Percentiles rank a stretch among this genome's conserved stretches.
Conservation (phyloP, 1,284 basidiomycete genomes). For the Irpex sp. region DNA sequence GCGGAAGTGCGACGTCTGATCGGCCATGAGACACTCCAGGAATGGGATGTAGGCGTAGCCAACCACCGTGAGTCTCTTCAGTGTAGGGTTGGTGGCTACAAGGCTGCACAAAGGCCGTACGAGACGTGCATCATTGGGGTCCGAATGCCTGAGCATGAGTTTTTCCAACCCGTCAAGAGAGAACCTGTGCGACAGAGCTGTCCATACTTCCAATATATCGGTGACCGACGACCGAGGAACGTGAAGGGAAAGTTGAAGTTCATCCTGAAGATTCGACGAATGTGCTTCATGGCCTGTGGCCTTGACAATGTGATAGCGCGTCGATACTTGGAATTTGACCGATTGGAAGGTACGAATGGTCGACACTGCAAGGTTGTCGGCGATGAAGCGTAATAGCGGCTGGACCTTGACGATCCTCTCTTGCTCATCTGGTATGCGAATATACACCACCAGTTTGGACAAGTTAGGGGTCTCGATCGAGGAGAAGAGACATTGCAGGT, state of each 20-base stretch:
- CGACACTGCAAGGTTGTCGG: neutral
- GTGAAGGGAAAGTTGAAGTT: neutral
- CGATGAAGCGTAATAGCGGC: neutral
- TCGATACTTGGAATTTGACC: neutral
- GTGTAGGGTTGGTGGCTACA: neutral
- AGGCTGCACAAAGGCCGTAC: neutral
- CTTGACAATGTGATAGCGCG: neutral
- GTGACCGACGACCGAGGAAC: neutral
- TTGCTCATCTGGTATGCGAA: neutral
- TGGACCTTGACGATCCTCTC: neutral
- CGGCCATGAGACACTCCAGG: neutral
- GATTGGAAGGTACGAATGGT: neutral
- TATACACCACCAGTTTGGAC: neutral
- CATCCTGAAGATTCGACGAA: neutral
- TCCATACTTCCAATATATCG: neutral
- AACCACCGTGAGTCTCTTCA: neutral
- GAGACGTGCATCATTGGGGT: neutral
- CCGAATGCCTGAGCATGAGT: neutral
- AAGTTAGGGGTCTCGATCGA: neutral
- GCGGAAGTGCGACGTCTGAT: neutral
- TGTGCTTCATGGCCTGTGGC: neutral
- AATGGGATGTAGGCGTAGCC: neutral
- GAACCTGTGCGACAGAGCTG: neutral
- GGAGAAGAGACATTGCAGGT: neutral
- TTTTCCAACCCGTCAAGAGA: neutral